phyloP scores from a whole-genome alignment of 371 early-diverging fungal genomes.

The Saksenaea oblongispora region DNA sequence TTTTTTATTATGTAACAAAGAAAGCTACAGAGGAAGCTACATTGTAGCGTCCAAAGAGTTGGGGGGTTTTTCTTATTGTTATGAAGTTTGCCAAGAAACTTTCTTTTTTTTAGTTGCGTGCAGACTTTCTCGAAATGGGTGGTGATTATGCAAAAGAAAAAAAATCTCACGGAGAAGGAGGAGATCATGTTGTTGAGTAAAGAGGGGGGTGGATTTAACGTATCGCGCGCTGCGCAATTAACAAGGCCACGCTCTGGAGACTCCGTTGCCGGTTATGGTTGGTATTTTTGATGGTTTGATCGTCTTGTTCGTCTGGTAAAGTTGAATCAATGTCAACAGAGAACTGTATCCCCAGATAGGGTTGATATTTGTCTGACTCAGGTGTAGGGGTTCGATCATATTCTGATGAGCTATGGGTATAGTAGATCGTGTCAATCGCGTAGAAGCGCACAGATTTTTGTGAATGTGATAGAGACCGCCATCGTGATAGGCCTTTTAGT shows the following conservation, averaged over 20 bases:
- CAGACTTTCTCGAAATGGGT: background rate
- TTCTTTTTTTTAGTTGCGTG: background rate
- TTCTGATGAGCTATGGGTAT: constrained; percentile 43
- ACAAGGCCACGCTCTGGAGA: constrained; percentile 17
- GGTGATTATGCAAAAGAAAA: background rate
- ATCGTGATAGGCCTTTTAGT: constrained; percentile 10
- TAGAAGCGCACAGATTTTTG: constrained; percentile 41
- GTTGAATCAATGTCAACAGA: background rate
- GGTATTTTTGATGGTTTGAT: constrained; percentile 18
- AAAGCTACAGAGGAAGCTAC: background rate
- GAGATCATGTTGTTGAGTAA: constrained; percentile 8
- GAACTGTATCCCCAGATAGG: constrained; percentile 8
- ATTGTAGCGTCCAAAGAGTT: background rate
- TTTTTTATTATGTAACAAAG: background rate
- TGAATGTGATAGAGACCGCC: background rate
- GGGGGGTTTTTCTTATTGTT: background rate
- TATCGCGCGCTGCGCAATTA: constrained; percentile 26
- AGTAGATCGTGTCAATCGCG: constrained; percentile 34
- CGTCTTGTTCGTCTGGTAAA: constrained; percentile 15
- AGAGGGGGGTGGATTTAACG: constrained; percentile 16
- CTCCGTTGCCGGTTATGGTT: constrained; percentile 24
- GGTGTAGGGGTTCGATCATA: constrained; percentile 40
- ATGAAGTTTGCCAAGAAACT: background rate
- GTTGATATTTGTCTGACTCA: constrained; percentile 20
- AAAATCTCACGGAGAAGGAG: constrained; percentile 6